Conservation (phyloP, 768 basidiomycete genomes). For the Naematelia encephala region DNA sequence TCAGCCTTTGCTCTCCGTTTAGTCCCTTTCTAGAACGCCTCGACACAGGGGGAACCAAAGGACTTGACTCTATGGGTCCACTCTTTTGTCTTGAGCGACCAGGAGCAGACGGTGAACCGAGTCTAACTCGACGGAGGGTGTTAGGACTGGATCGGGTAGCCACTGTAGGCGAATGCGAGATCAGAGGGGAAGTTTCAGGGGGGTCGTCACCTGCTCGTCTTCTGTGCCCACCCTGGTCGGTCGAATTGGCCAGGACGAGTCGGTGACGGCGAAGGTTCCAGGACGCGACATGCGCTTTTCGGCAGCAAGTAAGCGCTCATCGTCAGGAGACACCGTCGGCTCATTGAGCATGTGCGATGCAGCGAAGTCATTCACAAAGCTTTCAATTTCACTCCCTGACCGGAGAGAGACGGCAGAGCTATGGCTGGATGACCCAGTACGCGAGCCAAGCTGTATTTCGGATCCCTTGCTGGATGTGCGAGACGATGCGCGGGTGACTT, state of each 20-base stretch:
- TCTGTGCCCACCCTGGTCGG: conserved; percentile 32
- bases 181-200: background rate
- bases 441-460: background rate
- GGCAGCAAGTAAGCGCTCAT: conserved; percentile 34
- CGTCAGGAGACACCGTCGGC: conserved; percentile 18
- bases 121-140: conserved; percentile 2
- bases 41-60: background rate
- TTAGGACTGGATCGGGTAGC: background rate
- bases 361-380: conserved; percentile 51
- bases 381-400: conserved; percentile 49
- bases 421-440: conserved; percentile 15
- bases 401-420: conserved; percentile 16
- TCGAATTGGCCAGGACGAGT: conserved; percentile 43
- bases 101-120: background rate
- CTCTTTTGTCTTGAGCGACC: background rate
- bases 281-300: conserved; percentile 38
- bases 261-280: conserved; percentile 46
- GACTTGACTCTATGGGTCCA: background rate
- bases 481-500: conserved; percentile 14
- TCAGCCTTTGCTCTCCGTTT: conserved; percentile 12
- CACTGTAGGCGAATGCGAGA: background rate
- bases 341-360: conserved; percentile 38
- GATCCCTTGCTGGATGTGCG: background rate
- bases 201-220: conserved; percentile 4
- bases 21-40: background rate